phyloP scores from a whole-genome alignment of 768 basidiomycete genomes.

The Auricularia auricula-judae region DNA sequence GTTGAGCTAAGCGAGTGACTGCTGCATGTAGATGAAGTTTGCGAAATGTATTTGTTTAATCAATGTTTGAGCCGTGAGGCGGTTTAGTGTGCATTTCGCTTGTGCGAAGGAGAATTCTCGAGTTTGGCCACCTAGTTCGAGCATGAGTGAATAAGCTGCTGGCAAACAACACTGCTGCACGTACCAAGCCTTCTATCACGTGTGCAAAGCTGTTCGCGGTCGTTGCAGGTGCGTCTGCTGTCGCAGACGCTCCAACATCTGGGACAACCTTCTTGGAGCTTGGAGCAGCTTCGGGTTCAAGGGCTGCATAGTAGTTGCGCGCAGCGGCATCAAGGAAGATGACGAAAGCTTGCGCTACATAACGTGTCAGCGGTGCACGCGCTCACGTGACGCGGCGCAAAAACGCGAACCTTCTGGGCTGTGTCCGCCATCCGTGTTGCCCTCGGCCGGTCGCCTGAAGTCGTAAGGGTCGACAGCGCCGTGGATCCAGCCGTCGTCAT shows the following conservation, averaged over 20 bases:
- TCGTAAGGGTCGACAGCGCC: conserved; percentile 1
- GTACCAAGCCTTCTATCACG: neutral
- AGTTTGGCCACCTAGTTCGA: too few relatives aligned
- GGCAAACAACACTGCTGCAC: neutral
- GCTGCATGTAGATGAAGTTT: too few relatives aligned
- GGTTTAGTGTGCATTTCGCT: too few relatives aligned
- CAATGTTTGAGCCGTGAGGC: too few relatives aligned
- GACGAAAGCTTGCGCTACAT: neutral
- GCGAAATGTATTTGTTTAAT: too few relatives aligned
- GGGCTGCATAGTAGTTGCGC: neutral
- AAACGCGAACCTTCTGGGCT: neutral
- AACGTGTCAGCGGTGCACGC: neutral
- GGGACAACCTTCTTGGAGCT: too few relatives aligned
- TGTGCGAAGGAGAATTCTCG: too few relatives aligned
- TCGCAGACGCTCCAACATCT: too few relatives aligned
- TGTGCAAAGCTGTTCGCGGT: neutral
- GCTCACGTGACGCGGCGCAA: neutral
- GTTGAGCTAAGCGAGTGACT: neutral
- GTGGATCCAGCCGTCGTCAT: conserved; percentile 1
- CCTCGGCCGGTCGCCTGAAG: neutral
- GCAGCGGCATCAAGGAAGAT: neutral
- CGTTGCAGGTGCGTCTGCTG: neutral
- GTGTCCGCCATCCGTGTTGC: conserved; percentile 1
- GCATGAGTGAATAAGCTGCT: neutral
- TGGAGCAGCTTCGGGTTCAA: too few relatives aligned